Evolutionary conservation across 2,329 filamentous ascomycete genomes (phyloP).

Genomic region (Periconia sp.): DNA sequence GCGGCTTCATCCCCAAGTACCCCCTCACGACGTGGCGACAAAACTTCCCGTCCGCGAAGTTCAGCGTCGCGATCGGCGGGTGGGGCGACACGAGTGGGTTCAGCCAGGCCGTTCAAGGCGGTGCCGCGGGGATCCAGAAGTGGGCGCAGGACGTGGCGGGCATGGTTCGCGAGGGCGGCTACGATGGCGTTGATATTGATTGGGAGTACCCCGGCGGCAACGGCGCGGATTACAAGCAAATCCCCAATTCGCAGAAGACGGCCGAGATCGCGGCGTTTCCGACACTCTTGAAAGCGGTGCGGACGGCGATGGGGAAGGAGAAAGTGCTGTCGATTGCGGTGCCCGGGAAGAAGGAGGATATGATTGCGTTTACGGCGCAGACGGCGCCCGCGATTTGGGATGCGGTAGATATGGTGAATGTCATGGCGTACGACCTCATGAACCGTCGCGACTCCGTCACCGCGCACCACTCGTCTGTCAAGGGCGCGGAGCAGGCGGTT

Average conservation of each 20-base stretch:
- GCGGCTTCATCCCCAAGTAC: conserved; percentile 57
- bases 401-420: conserved; percentile 51
- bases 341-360: conserved; percentile 63
- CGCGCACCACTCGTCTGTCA: conserved; percentile 66
- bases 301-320: conserved; percentile 57
- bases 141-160: conserved; percentile 66
- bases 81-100: conserved; percentile 73
- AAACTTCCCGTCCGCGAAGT: conserved; percentile 60
- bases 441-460: conserved; percentile 67
- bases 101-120: conserved; percentile 53
- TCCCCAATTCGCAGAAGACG: conserved; percentile 60
- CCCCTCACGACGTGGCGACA: conserved; percentile 53
- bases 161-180: conserved; percentile 66
- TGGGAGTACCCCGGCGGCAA: conserved; percentile 69
- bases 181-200: conserved; percentile 70
- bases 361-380: conserved; percentile 65
- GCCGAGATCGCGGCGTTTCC: conserved; percentile 66
- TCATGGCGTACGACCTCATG: conserved; percentile 75
- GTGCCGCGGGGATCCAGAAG: conserved; percentile 47
- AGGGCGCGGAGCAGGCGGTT: conserved; percentile 56
- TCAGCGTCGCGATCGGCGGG: conserved; percentile 72
- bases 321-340: conserved; percentile 69
- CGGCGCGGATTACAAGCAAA: conserved; percentile 66
- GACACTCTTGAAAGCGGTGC: conserved; percentile 61
- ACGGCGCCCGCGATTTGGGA: conserved; percentile 61